phyloP scores from a whole-genome alignment of 2,329 filamentous ascomycete genomes.

The Teratosphaeria zuluensis region DNA sequence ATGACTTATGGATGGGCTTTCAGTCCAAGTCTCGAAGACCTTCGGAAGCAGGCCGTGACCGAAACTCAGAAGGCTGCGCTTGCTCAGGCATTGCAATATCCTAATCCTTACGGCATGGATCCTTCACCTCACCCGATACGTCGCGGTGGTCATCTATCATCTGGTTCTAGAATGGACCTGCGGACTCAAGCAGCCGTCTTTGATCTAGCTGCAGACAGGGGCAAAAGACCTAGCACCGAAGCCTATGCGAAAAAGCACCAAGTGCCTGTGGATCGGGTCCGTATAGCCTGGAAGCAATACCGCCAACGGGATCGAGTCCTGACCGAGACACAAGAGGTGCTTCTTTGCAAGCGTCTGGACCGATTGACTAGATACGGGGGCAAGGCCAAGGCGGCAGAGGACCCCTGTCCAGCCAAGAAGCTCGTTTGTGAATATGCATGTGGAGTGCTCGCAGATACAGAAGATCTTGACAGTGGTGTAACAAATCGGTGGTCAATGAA shows the following conservation, averaged over 20 bases:
- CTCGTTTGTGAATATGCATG: neutral
- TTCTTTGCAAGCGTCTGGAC: neutral
- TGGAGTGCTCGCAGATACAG: neutral
- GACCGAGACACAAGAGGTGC: neutral
- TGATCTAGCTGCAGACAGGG: neutral
- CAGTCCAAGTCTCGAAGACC: too few relatives aligned
- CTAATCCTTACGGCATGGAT: neutral
- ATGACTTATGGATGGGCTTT: neutral
- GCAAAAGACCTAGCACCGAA: neutral
- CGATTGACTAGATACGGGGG: too few relatives aligned
- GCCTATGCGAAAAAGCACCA: neutral
- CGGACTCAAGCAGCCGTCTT: neutral
- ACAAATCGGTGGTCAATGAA: neutral
- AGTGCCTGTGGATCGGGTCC: neutral
- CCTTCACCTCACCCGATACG: neutral
- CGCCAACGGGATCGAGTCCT: neutral
- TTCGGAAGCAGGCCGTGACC: neutral
- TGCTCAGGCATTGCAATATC: neutral
- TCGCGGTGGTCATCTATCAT: neutral
- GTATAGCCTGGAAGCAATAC: neutral
- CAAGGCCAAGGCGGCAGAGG: neutral
- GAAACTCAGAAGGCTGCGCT: neutral
- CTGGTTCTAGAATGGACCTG: neutral
- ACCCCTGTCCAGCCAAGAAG: neutral
- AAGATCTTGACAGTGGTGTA: neutral